Evolutionary conservation across 495 filamentous ascomycete genomes (phyloP).

Genomic region (Neurospora sp.): DNA sequence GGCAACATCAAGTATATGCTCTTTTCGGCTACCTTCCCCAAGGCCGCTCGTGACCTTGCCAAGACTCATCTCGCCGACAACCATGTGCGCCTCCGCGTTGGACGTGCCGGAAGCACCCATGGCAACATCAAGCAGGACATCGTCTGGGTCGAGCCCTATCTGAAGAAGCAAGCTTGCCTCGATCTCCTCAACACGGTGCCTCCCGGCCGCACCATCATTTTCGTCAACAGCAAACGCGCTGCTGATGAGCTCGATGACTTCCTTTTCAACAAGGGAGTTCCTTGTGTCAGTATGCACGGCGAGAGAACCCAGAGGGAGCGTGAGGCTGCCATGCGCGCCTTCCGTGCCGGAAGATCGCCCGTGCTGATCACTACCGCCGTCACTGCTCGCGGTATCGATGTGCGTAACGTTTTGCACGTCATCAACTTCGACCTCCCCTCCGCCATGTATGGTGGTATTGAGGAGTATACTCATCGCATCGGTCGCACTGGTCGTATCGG

Average conservation of each 20-base stretch:
- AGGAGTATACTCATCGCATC: slow-evolving; percentile 91
- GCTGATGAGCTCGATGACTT: slow-evolving; percentile 82
- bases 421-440: slow-evolving; percentile 86
- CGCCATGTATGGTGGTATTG: slow-evolving; percentile 65
- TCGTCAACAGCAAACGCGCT: slow-evolving; percentile 68
- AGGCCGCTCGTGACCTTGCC: slow-evolving; percentile 63
- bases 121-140: slow-evolving; percentile 71
- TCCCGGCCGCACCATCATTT: slow-evolving; percentile 77
- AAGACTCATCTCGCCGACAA: slow-evolving; percentile 58
- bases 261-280: slow-evolving; percentile 67
- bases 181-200: slow-evolving; percentile 59
- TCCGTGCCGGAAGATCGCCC: slow-evolving; percentile 61
- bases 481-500: slow-evolving; percentile 94
- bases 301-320: slow-evolving; percentile 86
- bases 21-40: slow-evolving; percentile 91
- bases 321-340: slow-evolving; percentile 84
- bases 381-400: slow-evolving; percentile 81
- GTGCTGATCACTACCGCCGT: slow-evolving; percentile 81
- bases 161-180: slow-evolving; percentile 60
- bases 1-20: slow-evolving; percentile 75
- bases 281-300: slow-evolving; percentile 75
- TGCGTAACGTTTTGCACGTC: slow-evolving; percentile 76
- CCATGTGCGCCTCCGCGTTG: slow-evolving; percentile 70
- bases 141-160: slow-evolving; percentile 45
- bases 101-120: slow-evolving; percentile 72